Percentiles rank a stretch among this genome's conserved stretches.
Evolutionary conservation across 805 yeast genomes (phyloP).

Genomic region (Clavispora phyllophila): DNA sequence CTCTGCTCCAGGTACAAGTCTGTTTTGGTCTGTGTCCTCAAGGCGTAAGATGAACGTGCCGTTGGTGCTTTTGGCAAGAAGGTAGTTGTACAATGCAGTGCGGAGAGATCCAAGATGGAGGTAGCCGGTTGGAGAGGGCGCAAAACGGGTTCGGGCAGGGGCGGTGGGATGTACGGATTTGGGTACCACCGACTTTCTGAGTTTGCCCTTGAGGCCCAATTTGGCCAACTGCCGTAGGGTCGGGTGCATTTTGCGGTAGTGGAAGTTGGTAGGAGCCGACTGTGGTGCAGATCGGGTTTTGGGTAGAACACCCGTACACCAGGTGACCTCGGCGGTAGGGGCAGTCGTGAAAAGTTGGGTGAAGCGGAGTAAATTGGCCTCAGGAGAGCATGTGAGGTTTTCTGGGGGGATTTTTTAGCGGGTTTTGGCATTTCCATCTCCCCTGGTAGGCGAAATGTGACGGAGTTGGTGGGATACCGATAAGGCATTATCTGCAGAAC

Average conservation of each 20-base stretch:
- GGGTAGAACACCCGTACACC: neutral
- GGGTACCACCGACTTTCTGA: neutral
- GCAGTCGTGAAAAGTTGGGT: neutral
- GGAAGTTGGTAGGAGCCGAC: too few species aligned
- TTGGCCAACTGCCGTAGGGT: slow-evolving; percentile 10
- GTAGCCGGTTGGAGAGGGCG: slow-evolving; percentile 97
- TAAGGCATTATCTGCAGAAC: too few species aligned
- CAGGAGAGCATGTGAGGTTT: too few species aligned
- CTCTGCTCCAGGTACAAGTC: slow-evolving; percentile 82
- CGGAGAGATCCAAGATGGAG: slow-evolving; percentile 91
- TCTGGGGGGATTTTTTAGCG: too few species aligned
- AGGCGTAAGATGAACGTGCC: slow-evolving; percentile 79
- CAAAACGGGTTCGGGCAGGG: slow-evolving; percentile 86
- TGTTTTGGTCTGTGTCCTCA: slow-evolving; percentile 87
- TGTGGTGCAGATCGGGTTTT: too few species aligned
- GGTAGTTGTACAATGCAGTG: slow-evolving; percentile 86
- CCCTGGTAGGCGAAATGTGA: too few species aligned
- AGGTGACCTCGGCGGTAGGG: neutral
- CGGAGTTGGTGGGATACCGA: too few species aligned
- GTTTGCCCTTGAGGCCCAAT: slow-evolving; percentile 7
- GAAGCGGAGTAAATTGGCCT: too few species aligned
- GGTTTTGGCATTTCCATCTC: too few species aligned
- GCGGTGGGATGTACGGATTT: slow-evolving; percentile 30
- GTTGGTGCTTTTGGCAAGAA: slow-evolving; percentile 70
- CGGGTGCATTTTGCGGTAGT: slow-evolving; percentile 1